These are phyloP conservation scores for Monilinia fructigena DNA, from an alignment of 2,329 filamentous ascomycete species.

Conservation along the genomic window DNA sequence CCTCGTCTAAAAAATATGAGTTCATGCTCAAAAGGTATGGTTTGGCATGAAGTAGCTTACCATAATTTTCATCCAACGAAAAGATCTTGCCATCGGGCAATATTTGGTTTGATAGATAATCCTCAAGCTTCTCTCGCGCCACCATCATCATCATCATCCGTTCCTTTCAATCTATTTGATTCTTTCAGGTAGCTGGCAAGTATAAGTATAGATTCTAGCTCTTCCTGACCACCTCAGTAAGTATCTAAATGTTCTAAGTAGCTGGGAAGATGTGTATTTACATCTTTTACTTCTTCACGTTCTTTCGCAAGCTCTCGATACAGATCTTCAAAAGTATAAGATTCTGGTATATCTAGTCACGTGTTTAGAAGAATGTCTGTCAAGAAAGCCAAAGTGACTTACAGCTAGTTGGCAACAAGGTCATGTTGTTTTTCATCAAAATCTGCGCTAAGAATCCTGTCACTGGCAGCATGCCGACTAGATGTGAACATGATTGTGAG, in stretches of 20 bases:
- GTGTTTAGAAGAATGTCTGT: slow-evolving; percentile 7
- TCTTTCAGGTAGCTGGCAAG: slow-evolving; percentile 31
- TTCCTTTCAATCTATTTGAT: slow-evolving; percentile 21
- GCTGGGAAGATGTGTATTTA: slow-evolving; percentile 1
- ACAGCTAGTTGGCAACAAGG: slow-evolving; percentile 7
- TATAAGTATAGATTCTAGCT: slow-evolving; percentile 33
- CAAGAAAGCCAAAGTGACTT: background rate
- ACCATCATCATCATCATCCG: slow-evolving; percentile 26
- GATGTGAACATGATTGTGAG: slow-evolving; percentile 19
- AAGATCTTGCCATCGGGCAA: slow-evolving; percentile 32
- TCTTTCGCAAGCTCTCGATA: slow-evolving; percentile 15
- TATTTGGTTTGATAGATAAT: slow-evolving; percentile 33
- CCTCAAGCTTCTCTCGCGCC: slow-evolving; percentile 27
- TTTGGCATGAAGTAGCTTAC: slow-evolving; percentile 22
- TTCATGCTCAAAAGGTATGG: background rate
- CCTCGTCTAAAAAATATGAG: background rate
- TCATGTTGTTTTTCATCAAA: background rate
- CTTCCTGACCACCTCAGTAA: slow-evolving; percentile 25
- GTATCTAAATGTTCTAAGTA: fast-evolving
- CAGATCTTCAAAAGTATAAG: slow-evolving; percentile 22
- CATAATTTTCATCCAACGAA: slow-evolving; percentile 31
- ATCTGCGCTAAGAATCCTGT: background rate
- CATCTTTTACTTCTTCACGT: slow-evolving; percentile 17
- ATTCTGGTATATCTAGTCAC: slow-evolving; percentile 12
- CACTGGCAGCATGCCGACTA: slow-evolving; percentile 10